Percentiles rank a stretch among this genome's conserved stretches.
Evolutionary conservation across 164 flowering plant species (phyloP).

Genomic region (Tinospora cordifolia): DNA sequence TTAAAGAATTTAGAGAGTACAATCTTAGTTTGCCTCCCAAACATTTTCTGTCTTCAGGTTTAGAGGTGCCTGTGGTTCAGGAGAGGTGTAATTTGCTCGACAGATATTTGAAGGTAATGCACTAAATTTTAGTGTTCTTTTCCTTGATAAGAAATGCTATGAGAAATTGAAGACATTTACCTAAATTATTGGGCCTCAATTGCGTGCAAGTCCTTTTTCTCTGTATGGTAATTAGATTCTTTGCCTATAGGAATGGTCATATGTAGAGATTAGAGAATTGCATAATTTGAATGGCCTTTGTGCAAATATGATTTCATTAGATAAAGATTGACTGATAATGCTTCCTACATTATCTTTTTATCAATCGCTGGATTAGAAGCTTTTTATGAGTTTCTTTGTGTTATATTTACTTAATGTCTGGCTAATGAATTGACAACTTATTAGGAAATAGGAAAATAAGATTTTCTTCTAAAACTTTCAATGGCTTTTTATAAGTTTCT

Average conservation of each 20-base stretch:
- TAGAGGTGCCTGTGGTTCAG: conserved; percentile 70
- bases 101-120: conserved; percentile 70
- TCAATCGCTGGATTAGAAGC: too few relatives aligned
- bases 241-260: background rate
- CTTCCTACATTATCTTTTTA: too few relatives aligned
- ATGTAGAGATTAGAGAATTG: background rate
- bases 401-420: too few relatives aligned
- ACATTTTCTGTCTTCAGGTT: conserved; percentile 86
- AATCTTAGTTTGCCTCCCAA: conserved; percentile 97
- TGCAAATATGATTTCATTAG: too few relatives aligned
- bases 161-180: background rate
- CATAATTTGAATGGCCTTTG: background rate
- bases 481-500: too few relatives aligned
- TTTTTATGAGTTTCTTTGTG: too few relatives aligned
- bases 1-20: conserved; percentile 79
- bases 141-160: background rate
- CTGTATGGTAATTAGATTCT: background rate
- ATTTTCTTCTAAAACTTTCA: too few relatives aligned
- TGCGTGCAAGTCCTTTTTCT: background rate
- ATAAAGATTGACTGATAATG: too few relatives aligned
- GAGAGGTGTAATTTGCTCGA: conserved; percentile 91
- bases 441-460: too few relatives aligned
- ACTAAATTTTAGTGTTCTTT: background rate
- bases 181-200: conserved; percentile 1
- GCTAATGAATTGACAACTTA: too few relatives aligned